Percentiles rank a stretch among this genome's conserved stretches.
phyloP scores from a whole-genome alignment of 768 basidiomycete species.

The Lyophyllum decastes region DNA sequence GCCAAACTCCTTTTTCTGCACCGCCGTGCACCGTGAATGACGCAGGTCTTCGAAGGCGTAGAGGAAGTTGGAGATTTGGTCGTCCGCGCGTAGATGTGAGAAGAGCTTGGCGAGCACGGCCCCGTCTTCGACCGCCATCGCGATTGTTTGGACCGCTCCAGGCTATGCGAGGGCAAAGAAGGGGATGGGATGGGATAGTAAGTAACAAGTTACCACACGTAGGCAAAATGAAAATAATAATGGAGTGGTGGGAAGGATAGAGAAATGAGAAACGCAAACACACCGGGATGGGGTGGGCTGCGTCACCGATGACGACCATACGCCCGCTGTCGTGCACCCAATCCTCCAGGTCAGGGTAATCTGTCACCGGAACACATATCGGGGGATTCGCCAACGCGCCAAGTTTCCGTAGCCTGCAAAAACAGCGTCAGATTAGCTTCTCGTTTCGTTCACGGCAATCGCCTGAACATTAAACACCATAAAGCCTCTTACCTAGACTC shows the following conservation, averaged over 20 bases:
- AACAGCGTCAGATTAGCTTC: neutral
- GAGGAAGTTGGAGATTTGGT: conserved; percentile 55
- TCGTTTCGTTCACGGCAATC: too few species aligned
- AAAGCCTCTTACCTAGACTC: conserved; percentile 35
- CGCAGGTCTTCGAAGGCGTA: conserved; percentile 59
- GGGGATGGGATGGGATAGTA: neutral
- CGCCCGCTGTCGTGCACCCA: conserved; percentile 52
- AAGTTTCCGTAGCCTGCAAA: conserved; percentile 34
- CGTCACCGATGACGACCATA: conserved; percentile 53
- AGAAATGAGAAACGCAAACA: conserved; percentile 17
- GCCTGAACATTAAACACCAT: too few species aligned
- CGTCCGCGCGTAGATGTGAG: conserved; percentile 46
- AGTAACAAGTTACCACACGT: too few species aligned
- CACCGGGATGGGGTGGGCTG: conserved; percentile 59
- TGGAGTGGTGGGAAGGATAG: too few species aligned
- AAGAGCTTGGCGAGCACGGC: conserved; percentile 62
- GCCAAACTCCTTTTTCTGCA: conserved; percentile 41
- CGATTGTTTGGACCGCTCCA: conserved; percentile 47
- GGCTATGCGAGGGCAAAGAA: conserved; percentile 33
- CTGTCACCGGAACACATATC: conserved; percentile 37
- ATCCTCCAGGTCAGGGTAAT: conserved; percentile 43
- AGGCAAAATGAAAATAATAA: too few species aligned
- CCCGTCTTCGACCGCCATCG: conserved; percentile 62
- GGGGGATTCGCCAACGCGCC: conserved; percentile 33
- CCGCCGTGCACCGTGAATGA: conserved; percentile 42